These are phyloP conservation scores for Exophiala phaeomuriformis DNA, from an alignment of 2,329 filamentous ascomycete species.

Conservation along the genomic window DNA sequence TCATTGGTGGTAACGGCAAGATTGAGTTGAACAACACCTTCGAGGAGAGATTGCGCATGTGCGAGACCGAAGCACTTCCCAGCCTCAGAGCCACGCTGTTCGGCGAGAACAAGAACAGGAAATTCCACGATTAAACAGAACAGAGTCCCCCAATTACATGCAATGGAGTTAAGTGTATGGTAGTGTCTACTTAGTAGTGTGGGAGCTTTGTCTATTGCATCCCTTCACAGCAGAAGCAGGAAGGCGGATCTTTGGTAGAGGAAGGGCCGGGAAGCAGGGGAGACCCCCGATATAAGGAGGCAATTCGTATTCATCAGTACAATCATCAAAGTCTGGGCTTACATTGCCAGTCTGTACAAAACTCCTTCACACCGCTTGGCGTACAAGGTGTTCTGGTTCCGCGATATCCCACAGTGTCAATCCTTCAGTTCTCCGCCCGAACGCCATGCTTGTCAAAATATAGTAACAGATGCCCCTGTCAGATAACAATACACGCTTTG, in stretches of 20 bases:
- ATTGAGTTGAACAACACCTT: conserved; percentile 99
- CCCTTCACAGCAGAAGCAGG: background rate
- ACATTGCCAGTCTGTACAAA: background rate
- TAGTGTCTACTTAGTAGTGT: background rate
- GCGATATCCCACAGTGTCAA: background rate
- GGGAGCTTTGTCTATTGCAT: background rate
- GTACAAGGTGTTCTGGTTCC: background rate
- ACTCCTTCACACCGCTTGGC: background rate
- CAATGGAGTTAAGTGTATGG: background rate
- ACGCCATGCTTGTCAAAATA: conserved; percentile 4
- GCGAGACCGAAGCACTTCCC: conserved; percentile 78
- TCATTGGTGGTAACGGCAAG: conserved; percentile 79
- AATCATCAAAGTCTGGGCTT: background rate
- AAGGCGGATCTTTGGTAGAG: background rate
- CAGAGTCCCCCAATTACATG: background rate
- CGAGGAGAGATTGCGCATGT: conserved; percentile 77
- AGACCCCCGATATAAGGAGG: background rate
- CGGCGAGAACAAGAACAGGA: conserved; percentile 89
- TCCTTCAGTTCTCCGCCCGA: background rate
- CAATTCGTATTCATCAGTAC: background rate
- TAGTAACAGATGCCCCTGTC: background rate
- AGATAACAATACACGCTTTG: background rate
- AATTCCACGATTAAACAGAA: conserved; percentile 73
- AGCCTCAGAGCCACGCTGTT: conserved; percentile 80
- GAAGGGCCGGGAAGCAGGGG: background rate